Percentiles rank a stretch among this genome's conserved stretches.
Evolutionary conservation across 208 protist genomes (phyloP).

Genomic region (Leishmania lainsoni): DNA sequence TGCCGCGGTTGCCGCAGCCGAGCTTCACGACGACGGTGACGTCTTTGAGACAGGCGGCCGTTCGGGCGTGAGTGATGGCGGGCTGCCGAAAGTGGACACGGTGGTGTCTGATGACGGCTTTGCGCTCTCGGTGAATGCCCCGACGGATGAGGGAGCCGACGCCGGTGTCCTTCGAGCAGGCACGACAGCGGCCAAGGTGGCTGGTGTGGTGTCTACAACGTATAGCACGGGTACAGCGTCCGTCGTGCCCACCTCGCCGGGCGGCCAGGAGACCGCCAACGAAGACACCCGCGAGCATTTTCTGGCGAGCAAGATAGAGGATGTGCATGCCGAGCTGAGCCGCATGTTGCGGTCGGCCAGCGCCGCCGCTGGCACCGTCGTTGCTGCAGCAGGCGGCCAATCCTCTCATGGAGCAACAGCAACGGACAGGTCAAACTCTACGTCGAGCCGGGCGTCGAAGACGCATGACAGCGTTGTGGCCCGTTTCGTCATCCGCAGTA

Average conservation of each 20-base stretch:
- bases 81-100: conserved; percentile 9
- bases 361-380: background rate
- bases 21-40: background rate
- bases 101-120: conserved; percentile 43
- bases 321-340: conserved; percentile 39
- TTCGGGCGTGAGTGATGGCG: conserved; percentile 1
- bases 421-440: background rate
- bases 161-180: background rate
- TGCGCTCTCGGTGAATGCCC: conserved; percentile 11
- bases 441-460: background rate
- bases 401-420: background rate
- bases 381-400: background rate
- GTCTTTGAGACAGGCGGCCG: background rate
- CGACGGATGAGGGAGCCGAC: background rate
- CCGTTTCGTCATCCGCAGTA: background rate
- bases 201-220: background rate
- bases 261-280: conserved; percentile 12
- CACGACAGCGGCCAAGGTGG: too few relatives aligned
- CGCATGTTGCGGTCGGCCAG: conserved; percentile 32
- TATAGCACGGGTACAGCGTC: background rate
- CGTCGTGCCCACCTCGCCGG: background rate
- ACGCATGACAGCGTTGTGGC: background rate
- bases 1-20: background rate
- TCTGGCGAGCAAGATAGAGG: conserved; percentile 29
- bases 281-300: conserved; percentile 29